These are phyloP conservation scores for Sphaerosporella brunnea DNA, from an alignment of 495 filamentous ascomycete genomes.

Conservation along the genomic window DNA sequence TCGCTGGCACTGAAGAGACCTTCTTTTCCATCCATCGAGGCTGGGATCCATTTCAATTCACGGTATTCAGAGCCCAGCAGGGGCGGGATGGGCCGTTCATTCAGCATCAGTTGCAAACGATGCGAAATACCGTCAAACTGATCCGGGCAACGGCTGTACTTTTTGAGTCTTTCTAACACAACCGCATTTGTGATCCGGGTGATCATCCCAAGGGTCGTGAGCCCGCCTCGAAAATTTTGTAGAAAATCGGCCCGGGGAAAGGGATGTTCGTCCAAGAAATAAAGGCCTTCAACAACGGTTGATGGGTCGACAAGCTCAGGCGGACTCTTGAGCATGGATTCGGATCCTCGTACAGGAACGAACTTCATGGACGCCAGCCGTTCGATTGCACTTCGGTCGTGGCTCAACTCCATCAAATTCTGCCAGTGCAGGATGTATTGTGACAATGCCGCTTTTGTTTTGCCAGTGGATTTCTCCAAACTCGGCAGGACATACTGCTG, in stretches of 20 bases:
- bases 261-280: constrained; percentile 17
- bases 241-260: constrained; percentile 6
- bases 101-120: neutral
- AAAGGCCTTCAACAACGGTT: neutral
- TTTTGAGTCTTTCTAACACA: constrained; percentile 12
- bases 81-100: neutral
- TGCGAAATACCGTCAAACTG: neutral
- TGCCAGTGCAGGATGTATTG: constrained; percentile 9
- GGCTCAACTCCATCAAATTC: constrained; percentile 10
- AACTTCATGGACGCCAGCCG: constrained; percentile 16
- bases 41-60: constrained; percentile 15
- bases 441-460: constrained; percentile 11
- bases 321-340: constrained; percentile 7
- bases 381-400: constrained; percentile 1
- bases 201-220: constrained; percentile 10
- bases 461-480: constrained; percentile 4
- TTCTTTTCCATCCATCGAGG: neutral
- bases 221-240: neutral
- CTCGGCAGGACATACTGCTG: constrained; percentile 11
- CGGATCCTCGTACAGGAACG: constrained; percentile 12
- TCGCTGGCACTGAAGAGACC: constrained; percentile 13
- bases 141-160: constrained; percentile 8
- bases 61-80: constrained; percentile 1
- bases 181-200: constrained; percentile 3
- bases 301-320: constrained; percentile 6